Percentiles rank a stretch among this genome's conserved stretches.
Evolutionary conservation across 169 alveolate species (phyloP).

Genomic region (Plasmodium ovale): DNA sequence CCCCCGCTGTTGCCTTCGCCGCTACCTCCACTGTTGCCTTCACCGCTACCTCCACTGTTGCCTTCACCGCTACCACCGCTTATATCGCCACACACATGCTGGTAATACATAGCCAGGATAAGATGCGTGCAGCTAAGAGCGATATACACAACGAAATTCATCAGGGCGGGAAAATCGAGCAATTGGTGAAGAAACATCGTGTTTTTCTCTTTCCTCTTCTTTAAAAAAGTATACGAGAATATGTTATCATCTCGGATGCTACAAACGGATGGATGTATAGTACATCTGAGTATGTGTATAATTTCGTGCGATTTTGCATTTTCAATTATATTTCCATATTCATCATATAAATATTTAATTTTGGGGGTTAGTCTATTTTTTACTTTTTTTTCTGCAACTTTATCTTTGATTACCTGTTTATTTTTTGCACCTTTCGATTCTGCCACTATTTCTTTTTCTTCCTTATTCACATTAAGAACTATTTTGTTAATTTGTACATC

Average conservation of each 20-base stretch:
- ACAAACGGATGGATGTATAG: background rate
- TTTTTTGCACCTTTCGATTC: slow-evolving; percentile 1
- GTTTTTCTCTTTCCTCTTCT: too few relatives aligned
- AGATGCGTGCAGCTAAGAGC: background rate
- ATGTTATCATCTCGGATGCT: background rate
- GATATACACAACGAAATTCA: background rate
- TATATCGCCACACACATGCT: background rate
- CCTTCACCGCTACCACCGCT: background rate
- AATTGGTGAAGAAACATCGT: background rate
- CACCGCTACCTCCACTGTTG: background rate
- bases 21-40: background rate
- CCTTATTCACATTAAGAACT: background rate
- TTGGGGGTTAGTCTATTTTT: slow-evolving; percentile 62
- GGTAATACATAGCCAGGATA: background rate
- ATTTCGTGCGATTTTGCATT: slow-evolving; percentile 41
- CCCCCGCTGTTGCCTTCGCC: background rate
- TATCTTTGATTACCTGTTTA: slow-evolving; percentile 7
- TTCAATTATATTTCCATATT: slow-evolving; percentile 52
- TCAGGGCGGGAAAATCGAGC: background rate
- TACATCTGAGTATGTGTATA: slow-evolving; percentile 30
- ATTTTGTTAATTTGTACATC: slow-evolving; percentile 29
- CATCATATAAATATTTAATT: slow-evolving; percentile 61
- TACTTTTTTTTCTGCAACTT: slow-evolving; percentile 26
- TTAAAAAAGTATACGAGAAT: too few relatives aligned
- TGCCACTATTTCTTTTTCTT: background rate